These are phyloP conservation scores for Acephala macrosclerotiorum DNA, from an alignment of 2,329 filamentous ascomycete genomes.

Conservation along the genomic window DNA sequence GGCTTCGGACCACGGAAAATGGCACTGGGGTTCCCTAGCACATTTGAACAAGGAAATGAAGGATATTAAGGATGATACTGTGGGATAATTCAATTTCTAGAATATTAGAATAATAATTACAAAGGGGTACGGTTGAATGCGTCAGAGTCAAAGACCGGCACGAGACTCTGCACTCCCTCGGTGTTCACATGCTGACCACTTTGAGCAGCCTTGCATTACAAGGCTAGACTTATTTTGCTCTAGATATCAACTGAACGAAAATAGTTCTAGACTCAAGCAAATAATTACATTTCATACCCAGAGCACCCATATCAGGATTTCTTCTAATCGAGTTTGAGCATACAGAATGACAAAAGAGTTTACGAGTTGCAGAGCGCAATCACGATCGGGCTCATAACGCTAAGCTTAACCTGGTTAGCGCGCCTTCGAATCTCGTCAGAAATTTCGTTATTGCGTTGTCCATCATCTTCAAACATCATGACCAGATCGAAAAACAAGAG, in stretches of 20 bases:
- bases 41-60: background rate
- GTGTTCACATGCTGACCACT: slow-evolving; percentile 7
- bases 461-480: slow-evolving; percentile 1
- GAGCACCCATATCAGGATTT: no score
- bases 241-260: no score
- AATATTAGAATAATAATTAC: slow-evolving; percentile 3
- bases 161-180: slow-evolving; percentile 8
- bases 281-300: no score
- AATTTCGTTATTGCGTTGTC: slow-evolving; percentile 5
- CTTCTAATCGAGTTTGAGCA: background rate
- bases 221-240: background rate
- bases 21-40: background rate
- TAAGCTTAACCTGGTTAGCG: background rate
- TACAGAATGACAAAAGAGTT: background rate
- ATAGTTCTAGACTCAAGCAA: no score
- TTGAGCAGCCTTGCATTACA: background rate
- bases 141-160: slow-evolving; percentile 9
- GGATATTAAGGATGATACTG: background rate
- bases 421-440: background rate
- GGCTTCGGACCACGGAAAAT: slow-evolving; percentile 21
- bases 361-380: no score
- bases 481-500: slow-evolving; percentile 11
- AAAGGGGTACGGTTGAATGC: background rate
- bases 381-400: background rate
- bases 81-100: background rate